These are phyloP conservation scores for Skeletonema tropicum DNA, from an alignment of 108 stramenopile genomes.

Conservation along the genomic window DNA sequence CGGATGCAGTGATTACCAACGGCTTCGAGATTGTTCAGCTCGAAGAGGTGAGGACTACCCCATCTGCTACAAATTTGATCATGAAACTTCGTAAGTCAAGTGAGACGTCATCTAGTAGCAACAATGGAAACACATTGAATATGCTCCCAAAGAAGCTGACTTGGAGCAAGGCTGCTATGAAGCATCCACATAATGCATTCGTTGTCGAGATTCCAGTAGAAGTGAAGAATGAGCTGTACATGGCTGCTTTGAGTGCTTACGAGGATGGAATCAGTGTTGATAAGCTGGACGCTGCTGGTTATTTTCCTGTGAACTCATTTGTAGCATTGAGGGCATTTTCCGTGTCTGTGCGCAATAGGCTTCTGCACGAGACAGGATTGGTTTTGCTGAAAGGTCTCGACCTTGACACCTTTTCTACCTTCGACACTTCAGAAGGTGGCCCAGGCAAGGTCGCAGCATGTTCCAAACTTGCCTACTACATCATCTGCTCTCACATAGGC, in stretches of 20 bases:
- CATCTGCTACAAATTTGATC: constrained; percentile 2
- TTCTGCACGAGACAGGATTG: constrained; percentile 14
- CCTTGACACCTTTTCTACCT: not conserved
- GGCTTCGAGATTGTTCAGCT: constrained; percentile 11
- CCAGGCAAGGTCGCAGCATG: constrained; percentile 5
- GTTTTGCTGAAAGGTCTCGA: constrained; percentile 21
- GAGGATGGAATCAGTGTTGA: constrained; percentile 1
- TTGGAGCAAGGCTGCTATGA: constrained; percentile 1
- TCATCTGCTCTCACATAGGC: constrained; percentile 9
- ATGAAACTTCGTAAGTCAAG: constrained; percentile 6
- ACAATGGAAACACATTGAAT: not conserved
- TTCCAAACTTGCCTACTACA: constrained; percentile 22
- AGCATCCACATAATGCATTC: constrained; percentile 7
- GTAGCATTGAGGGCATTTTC: constrained; percentile 1
- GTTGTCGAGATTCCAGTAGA: not conserved
- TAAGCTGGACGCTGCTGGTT: not conserved
- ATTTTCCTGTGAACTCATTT: constrained; percentile 13
- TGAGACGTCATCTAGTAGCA: not conserved
- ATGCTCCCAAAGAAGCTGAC: constrained; percentile 19
- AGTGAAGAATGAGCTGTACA: constrained; percentile 9
- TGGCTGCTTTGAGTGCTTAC: not conserved
- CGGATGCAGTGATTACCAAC: not conserved
- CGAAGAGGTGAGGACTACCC: constrained; percentile 1
- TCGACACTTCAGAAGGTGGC: not conserved
- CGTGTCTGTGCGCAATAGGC: not conserved